Conservation (phyloP, 805 yeast genomes). For the Clavispora vitiphila region DNA sequence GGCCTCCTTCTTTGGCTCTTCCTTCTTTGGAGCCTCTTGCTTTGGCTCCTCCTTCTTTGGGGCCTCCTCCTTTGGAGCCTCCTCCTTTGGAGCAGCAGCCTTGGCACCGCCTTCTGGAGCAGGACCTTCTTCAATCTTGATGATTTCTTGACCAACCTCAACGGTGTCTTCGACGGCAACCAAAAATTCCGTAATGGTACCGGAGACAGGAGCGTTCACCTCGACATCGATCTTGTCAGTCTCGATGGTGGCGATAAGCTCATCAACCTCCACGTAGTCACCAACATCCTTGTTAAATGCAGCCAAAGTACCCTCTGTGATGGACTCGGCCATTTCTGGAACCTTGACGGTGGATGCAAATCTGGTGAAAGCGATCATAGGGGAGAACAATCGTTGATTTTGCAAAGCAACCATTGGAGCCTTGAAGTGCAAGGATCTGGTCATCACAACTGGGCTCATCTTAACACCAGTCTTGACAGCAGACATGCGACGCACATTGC, state of each 20-base stretch:
- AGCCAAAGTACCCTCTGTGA: constrained; percentile 91
- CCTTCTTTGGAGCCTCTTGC: constrained; percentile 24
- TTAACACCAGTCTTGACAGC: constrained; percentile 10
- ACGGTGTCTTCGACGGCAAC: constrained; percentile 89
- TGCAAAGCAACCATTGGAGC: not conserved
- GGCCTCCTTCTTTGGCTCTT: constrained; percentile 32
- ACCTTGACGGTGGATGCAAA: constrained; percentile 65
- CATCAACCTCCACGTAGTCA: constrained; percentile 81
- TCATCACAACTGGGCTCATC: constrained; percentile 10
- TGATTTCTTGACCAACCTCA: constrained; percentile 89
- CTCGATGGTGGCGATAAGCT: constrained; percentile 92
- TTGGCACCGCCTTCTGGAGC: constrained; percentile 25
- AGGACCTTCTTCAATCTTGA: constrained; percentile 70
- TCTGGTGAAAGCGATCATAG: constrained; percentile 25
- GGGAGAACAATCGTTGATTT: not conserved
- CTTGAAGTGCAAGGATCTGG: constrained; percentile 16
- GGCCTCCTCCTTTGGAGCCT: constrained; percentile 21
- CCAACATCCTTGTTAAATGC: constrained; percentile 70
- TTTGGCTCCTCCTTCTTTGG: constrained; percentile 16
- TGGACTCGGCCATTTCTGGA: constrained; percentile 98
- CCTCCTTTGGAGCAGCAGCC: constrained; percentile 10
- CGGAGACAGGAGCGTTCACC: constrained; percentile 90
- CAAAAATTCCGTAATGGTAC: constrained; percentile 80
- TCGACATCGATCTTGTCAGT: constrained; percentile 98
- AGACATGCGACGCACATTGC: constrained; percentile 25